A percentile compares a stretch with the other conserved stretches of the same genome.
phyloP scores from a whole-genome alignment of 2,329 filamentous ascomycete species.

The Colletotrichum gloeosporioides region DNA sequence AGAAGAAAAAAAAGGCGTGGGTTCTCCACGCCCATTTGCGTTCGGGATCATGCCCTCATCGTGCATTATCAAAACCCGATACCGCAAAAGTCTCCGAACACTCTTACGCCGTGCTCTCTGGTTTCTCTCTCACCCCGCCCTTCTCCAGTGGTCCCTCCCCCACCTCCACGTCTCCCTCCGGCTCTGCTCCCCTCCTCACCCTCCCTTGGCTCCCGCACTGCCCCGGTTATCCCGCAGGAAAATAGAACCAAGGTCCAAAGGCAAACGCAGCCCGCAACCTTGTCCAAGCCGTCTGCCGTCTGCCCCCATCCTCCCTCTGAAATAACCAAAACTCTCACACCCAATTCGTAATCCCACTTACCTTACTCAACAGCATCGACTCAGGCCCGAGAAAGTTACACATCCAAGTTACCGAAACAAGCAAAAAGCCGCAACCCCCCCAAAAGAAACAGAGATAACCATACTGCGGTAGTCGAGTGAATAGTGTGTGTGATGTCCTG shows the following conservation, averaged over 20 bases:
- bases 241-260: neutral
- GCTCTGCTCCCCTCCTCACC: neutral
- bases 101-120: neutral
- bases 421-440: neutral
- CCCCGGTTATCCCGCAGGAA: neutral
- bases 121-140: neutral
- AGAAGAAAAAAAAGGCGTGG: neutral
- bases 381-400: neutral
- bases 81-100: neutral
- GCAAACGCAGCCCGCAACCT: neutral
- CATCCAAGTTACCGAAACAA: neutral
- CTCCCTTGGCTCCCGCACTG: neutral
- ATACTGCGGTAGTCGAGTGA: neutral
- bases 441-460: neutral
- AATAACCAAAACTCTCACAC: neutral
- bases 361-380: neutral
- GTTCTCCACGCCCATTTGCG: neutral
- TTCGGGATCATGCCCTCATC: constrained; percentile 2
- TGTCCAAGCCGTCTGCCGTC: neutral
- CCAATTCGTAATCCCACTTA: neutral
- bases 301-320: neutral
- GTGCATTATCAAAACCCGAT: constrained; percentile 2
- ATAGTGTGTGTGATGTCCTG: neutral
- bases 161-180: neutral
- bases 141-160: neutral